Base-by-base conservation (phyloP, 179 eudicot genomes). In the Gypsophila paniculata region DNA sequence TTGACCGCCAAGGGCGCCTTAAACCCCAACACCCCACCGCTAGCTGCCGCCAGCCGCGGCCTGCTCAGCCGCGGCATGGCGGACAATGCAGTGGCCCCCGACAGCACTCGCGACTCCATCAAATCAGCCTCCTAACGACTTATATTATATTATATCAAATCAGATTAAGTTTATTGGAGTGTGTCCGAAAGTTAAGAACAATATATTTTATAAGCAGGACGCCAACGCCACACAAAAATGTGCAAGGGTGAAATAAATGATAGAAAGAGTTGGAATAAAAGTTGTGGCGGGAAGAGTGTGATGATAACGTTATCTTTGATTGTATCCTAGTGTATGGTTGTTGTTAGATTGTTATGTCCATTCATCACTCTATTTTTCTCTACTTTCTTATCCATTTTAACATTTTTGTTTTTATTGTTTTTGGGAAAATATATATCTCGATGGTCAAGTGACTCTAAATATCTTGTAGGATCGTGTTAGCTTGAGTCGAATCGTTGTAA, bases 41-140 rank as follows among this genome's bases (percentile, higher is more conserved):
- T 58, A 46, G 53, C 49, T 22, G 68, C 72, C 61, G 82, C 83
- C 1, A 78, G 66, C 42, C 57, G 72, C 8, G 86, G 85, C 61
- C 69, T 75, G 26, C 68, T 61, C 0, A 85, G 81, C 34, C 83
- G 76, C 6, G 93, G 86, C 11, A 83, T 71, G 84, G 84, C 84
- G 77, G 89, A 77, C 57, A 89, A 53, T 10, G 88, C 64, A 76
- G 89, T 65, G 72, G 96, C 80, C 34, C 92, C 92, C 54, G 90
- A 80, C 8, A 93, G 73, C 52, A 90, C 88, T 71, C 93, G 87
- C n/a, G 98, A 89, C 93, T 87, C 98, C 96, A 93, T 89, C 21
- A 22, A 23, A 51, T 2, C 17, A 29, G 34, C 34, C 34, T 29
- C 34, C 34, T 29, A 4, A 29, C 34, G 4, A 29, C 34, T 29